Conservation (phyloP, 371 early-diverging fungal genomes). For the Sporodiniella umbellata region DNA sequence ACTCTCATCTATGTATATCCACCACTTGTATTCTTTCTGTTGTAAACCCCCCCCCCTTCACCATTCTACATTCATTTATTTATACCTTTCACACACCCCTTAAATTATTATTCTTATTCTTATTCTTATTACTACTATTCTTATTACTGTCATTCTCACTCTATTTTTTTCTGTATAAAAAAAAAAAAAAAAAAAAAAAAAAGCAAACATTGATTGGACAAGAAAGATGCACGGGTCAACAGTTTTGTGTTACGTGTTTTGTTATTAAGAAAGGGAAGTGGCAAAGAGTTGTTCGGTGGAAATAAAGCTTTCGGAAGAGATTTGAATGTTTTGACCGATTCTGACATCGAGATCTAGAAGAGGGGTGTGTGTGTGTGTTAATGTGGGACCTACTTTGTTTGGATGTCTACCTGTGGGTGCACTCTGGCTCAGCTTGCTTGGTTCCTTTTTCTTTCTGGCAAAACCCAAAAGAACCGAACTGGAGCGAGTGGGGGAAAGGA, state of each 20-base stretch:
- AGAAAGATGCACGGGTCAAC: too few species aligned
- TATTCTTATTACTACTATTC: too few species aligned
- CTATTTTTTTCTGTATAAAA: too few species aligned
- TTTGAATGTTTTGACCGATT: constrained; percentile 17
- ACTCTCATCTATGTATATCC: background rate
- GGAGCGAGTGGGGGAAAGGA: background rate
- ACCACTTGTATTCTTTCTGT: background rate
- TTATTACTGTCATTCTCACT: too few species aligned
- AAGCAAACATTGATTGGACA: too few species aligned
- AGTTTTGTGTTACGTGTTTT: too few species aligned
- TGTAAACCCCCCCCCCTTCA: background rate
- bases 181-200: too few species aligned
- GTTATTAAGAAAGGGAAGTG: background rate
- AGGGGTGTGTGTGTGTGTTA: background rate
- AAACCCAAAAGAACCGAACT: background rate
- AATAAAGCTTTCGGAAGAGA: constrained; percentile 16
- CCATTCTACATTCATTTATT: background rate
- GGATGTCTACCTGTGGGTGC: background rate
- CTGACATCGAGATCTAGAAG: constrained; percentile 15
- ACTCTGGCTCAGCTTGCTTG: background rate
- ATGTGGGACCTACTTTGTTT: background rate
- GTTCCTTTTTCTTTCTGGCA: background rate
- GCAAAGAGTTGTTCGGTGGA: constrained; percentile 14
- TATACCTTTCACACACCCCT: background rate
- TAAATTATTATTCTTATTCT: background rate